These are phyloP conservation scores for Xylariomycetidae sp. DNA, from an alignment of 2,329 filamentous ascomycete genomes.

Conservation along the genomic window DNA sequence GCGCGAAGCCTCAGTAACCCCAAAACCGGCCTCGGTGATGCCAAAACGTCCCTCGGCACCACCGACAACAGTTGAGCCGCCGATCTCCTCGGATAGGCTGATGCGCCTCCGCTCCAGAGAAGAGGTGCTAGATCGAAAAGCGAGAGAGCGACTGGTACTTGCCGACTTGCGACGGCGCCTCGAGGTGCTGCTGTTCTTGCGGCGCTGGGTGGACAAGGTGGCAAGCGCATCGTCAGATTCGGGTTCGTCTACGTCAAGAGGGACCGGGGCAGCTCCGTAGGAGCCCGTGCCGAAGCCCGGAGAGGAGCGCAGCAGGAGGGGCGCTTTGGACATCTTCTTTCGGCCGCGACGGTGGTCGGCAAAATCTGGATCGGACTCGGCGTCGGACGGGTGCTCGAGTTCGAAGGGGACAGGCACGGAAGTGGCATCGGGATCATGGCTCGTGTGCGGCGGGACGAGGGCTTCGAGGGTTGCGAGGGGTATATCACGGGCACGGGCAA, in stretches of 20 bases:
- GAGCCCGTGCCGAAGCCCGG: slow-evolving; percentile 55
- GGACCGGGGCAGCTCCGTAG: slow-evolving; percentile 51
- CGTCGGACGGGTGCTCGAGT: no score
- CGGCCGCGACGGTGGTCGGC: slow-evolving; percentile 12
- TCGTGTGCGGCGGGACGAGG: no score
- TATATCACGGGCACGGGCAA: no score
- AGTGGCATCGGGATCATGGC: slow-evolving; percentile 19
- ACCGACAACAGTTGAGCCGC: slow-evolving; percentile 43
- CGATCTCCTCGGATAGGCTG: slow-evolving; percentile 42
- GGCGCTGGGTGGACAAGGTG: slow-evolving; percentile 12
- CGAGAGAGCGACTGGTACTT: slow-evolving; percentile 16
- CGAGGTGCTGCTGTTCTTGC: no score
- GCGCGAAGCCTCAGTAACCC: slow-evolving; percentile 42
- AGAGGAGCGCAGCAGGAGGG: slow-evolving; percentile 53
- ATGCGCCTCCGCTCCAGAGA: slow-evolving; percentile 20
- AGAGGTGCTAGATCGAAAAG: slow-evolving; percentile 21
- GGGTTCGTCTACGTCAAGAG: slow-evolving; percentile 30
- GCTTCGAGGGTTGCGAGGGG: no score
- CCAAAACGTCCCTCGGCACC: slow-evolving; percentile 50
- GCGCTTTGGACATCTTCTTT: slow-evolving; percentile 38
- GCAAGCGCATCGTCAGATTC: slow-evolving; percentile 24
- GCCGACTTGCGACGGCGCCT: slow-evolving; percentile 19
- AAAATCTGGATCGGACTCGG: slow-evolving; percentile 17
- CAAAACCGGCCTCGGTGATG: no score
- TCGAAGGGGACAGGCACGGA: no score